Conservation (phyloP, 1,139 yeast genomes). For the Suhomyces kunorum region DNA sequence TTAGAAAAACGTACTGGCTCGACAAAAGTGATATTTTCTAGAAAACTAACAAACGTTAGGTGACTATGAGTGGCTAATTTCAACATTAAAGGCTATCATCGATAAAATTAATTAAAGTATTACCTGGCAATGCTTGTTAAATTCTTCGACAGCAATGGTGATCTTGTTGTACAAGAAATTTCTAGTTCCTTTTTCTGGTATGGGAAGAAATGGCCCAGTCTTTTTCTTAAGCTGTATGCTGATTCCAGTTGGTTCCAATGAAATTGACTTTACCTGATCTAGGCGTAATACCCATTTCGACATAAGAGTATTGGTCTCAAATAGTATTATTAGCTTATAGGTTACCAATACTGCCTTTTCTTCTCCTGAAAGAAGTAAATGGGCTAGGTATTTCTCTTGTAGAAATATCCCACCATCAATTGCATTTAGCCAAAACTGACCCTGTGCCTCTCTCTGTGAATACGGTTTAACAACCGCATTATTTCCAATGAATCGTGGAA, state of each 20-base stretch:
- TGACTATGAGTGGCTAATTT: too few relatives aligned
- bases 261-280: slow-evolving; percentile 63
- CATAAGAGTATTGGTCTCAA: slow-evolving; percentile 62
- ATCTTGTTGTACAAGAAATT: slow-evolving; percentile 70
- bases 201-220: slow-evolving; percentile 75
- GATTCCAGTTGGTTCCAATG: slow-evolving; percentile 80
- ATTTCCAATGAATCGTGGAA: slow-evolving; percentile 72
- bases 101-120: too few relatives aligned
- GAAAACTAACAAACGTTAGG: too few relatives aligned
- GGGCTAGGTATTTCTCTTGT: slow-evolving; percentile 80
- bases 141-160: slow-evolving; percentile 78
- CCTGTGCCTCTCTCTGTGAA: slow-evolving; percentile 85
- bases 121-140: slow-evolving; percentile 62
- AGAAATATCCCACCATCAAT: slow-evolving; percentile 78
- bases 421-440: slow-evolving; percentile 87
- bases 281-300: slow-evolving; percentile 67
- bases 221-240: slow-evolving; percentile 61
- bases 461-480: slow-evolving; percentile 75
- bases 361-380: slow-evolving; percentile 76
- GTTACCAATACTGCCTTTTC: slow-evolving; percentile 80
- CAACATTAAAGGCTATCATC: slow-evolving; percentile 3
- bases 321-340: slow-evolving; percentile 65
- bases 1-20: slow-evolving; percentile 49
- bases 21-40: slow-evolving; percentile 15
- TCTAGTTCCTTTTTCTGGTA: slow-evolving; percentile 67